Base-by-base conservation (phyloP, 2,329 filamentous ascomycete species). In the Alternaria atra region DNA sequence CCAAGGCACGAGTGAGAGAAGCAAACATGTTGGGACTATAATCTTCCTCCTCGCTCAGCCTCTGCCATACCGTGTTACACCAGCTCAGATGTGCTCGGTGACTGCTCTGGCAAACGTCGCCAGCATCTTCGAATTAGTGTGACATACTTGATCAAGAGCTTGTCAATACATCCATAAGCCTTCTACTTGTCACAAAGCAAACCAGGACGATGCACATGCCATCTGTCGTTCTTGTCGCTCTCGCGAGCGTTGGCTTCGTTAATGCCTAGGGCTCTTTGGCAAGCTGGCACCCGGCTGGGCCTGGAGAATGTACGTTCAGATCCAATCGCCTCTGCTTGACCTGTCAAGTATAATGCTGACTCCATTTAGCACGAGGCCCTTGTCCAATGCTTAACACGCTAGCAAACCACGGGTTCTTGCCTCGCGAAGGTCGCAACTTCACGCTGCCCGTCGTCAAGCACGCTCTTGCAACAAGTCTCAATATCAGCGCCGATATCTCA, bases 341-440 rank as follows among this genome's bases (percentile, higher is more conserved):
- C 15, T 6, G n/a, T 37, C 15, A 4, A 6, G 6, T n/a, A 1
- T 4, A 17, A 17, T 37, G 15, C 15, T 37, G 35, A 37, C 15
- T 2, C 3, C 15, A 20, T 25, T 17, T 13, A 56, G 53, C 39
- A 7, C 55, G 55, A 17, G 55, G 55, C 29, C 74, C 75, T n/a
- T 77, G 75, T 50, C 74, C 74, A 0, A 66, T 63, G 27, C 57
- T 75, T 6, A 77, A 77, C 50, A 65, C 69, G 1, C 62, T 74
- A 9, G 72, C 72, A 12, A 77, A 77, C 60, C 74, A 75, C 53
- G 63, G 62, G 15, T 69, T 73, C 60, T 58, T 78, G 7, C 72
- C 75, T 3, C 71, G 67, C 34, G 58, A 69, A 52, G 77, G 76
- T 44, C 71, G 67, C 54, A 67, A 69, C 25, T 67, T 78, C 30